Conservation (phyloP, 805 yeast genomes). For the Yarrowia deformans region DNA sequence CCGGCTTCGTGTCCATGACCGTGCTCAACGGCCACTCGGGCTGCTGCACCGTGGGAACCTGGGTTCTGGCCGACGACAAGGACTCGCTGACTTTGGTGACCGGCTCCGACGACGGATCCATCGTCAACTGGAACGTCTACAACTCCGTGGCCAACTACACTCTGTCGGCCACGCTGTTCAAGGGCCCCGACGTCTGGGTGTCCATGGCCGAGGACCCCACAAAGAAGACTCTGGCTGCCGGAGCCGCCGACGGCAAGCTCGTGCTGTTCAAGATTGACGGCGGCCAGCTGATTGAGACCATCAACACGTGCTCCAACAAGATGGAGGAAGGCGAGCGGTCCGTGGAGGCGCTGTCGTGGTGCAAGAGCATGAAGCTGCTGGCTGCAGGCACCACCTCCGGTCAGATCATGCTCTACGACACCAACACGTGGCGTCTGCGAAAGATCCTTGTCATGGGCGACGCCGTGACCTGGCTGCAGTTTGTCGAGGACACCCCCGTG, state of each 20-base stretch:
- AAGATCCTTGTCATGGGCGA: conserved; percentile 73
- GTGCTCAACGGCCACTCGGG: conserved; percentile 66
- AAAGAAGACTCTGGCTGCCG: conserved; percentile 70
- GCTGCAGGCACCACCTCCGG: conserved; percentile 94
- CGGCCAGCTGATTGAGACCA: conserved; percentile 71
- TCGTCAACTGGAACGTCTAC: conserved; percentile 90
- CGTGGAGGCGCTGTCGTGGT: conserved; percentile 85
- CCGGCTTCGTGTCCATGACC: conserved; percentile 43
- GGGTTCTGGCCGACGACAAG: conserved; percentile 66
- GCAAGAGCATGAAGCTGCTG: conserved; percentile 65
- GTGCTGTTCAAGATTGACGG: conserved; percentile 76
- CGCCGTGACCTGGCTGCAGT: conserved; percentile 80
- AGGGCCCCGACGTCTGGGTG: conserved; percentile 91
- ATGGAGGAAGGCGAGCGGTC: conserved; percentile 62
- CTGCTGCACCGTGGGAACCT: conserved; percentile 82
- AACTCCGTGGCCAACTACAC: conserved; percentile 70
- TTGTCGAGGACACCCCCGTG: conserved; percentile 56
- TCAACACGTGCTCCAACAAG: conserved; percentile 62
- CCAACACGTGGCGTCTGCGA: conserved; percentile 86
- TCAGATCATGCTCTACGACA: conserved; percentile 79
- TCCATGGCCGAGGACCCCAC: conserved; percentile 62
- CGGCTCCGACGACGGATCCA: conserved; percentile 82
- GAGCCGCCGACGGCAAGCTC: conserved; percentile 86
- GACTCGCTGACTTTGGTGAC: conserved; percentile 72
- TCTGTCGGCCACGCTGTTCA: conserved; percentile 58